A percentile compares a stretch with the other conserved stretches of the same genome.
These are phyloP conservation scores for Hygrophorus russula DNA, from an alignment of 768 basidiomycete genomes.

Conservation along the genomic window DNA sequence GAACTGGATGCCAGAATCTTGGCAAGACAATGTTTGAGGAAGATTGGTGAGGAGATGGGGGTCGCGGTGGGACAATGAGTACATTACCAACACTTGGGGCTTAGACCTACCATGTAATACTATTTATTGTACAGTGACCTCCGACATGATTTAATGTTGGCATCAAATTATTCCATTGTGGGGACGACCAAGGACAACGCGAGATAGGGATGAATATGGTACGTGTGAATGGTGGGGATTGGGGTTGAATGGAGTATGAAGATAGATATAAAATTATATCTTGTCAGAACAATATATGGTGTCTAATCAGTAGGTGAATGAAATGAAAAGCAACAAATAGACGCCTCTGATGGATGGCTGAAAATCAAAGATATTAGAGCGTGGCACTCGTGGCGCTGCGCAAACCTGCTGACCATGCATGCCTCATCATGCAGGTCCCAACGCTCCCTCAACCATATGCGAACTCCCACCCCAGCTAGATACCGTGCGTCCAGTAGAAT, in stretches of 20 bases:
- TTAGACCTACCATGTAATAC: too few relatives aligned
- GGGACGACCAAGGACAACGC: neutral
- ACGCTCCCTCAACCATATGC: slow-evolving; percentile 30
- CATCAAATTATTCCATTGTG: slow-evolving; percentile 9
- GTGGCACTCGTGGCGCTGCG: neutral
- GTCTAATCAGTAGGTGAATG: slow-evolving; percentile 21
- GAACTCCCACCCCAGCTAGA: slow-evolving; percentile 37
- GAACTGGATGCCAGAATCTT: slow-evolving; percentile 58
- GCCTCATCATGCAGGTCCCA: slow-evolving; percentile 26
- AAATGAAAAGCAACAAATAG: slow-evolving; percentile 6
- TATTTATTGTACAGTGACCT: too few relatives aligned
- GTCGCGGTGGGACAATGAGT: slow-evolving; percentile 19
- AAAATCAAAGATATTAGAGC: neutral
- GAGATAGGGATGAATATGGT: neutral
- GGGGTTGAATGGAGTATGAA: neutral
- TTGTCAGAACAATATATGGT: slow-evolving; percentile 12
- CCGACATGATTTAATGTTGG: too few relatives aligned
- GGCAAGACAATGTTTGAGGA: slow-evolving; percentile 55
- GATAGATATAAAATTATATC: slow-evolving; percentile 3
- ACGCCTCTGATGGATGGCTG: too few relatives aligned
- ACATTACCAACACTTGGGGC: neutral
- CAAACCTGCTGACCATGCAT: slow-evolving; percentile 2
- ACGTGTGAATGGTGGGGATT: neutral
- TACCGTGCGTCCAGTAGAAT: slow-evolving; percentile 34
- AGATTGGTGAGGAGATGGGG: slow-evolving; percentile 70